Conservation (phyloP, 2,329 filamentous ascomycete species). For the Trichophyton schoenleinii region DNA sequence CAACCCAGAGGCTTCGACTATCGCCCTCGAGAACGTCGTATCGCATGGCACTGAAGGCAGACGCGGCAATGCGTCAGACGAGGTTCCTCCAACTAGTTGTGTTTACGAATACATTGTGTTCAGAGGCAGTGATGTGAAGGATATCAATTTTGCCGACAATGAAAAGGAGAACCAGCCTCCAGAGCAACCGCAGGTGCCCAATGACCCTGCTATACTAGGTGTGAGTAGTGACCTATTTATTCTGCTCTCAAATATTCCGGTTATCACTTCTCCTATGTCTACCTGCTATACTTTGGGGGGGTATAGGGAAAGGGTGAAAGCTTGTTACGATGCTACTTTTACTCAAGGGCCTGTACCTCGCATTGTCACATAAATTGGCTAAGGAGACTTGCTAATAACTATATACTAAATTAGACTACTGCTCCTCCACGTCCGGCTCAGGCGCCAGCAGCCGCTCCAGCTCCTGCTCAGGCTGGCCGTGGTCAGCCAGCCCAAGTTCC, state of each 20-base stretch:
- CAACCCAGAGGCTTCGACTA: slow-evolving; percentile 92
- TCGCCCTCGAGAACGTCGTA: slow-evolving; percentile 89
- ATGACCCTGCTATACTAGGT: slow-evolving; percentile 92
- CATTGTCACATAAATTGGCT: neutral
- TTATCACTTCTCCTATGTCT: slow-evolving; percentile 8
- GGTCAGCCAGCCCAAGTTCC: slow-evolving; percentile 31
- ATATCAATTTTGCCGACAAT: slow-evolving; percentile 81
- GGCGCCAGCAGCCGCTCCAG: slow-evolving; percentile 27
- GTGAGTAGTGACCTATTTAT: slow-evolving; percentile 51
- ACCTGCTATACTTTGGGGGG: slow-evolving; percentile 68
- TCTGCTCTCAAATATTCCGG: neutral
- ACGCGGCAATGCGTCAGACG: slow-evolving; percentile 62
- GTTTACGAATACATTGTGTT: slow-evolving; percentile 99
- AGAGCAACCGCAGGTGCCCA: slow-evolving; percentile 64
- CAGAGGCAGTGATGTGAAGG: slow-evolving; percentile 95
- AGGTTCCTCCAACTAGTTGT: slow-evolving; percentile 71
- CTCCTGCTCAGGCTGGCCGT: slow-evolving; percentile 29
- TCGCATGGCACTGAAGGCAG: slow-evolving; percentile 92
- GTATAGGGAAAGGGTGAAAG: slow-evolving; percentile 78
- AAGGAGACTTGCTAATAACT: neutral
- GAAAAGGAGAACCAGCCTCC: slow-evolving; percentile 60
- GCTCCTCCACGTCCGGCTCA: neutral
- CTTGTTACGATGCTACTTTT: slow-evolving; percentile 15
- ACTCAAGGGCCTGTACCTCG: neutral
- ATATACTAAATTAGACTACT: neutral